Conservation (phyloP, 257 asterid genomes). For the Solanum piurae region DNA sequence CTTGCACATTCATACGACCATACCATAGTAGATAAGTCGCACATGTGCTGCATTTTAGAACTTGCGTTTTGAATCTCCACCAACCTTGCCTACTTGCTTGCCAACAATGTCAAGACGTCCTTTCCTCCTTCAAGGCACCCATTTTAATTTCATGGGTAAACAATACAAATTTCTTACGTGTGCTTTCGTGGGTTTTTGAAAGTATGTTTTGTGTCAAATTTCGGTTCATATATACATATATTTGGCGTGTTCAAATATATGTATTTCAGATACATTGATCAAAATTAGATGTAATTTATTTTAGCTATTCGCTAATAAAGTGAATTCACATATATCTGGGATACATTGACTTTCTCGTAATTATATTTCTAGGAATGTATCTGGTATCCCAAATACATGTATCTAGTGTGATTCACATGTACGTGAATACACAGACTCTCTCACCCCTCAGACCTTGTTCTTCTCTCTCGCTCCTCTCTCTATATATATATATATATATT, state of each 20-base stretch:
- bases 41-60: background rate
- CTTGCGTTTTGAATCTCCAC: background rate
- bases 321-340: background rate
- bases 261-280: no score
- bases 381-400: background rate
- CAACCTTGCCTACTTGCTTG: background rate
- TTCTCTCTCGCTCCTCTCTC: background rate
- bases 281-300: no score
- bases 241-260: no score
- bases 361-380: background rate
- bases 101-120: no score
- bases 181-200: no score
- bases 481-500: no score
- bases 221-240: no score
- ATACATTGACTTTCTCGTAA: background rate
- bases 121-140: no score
- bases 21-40: background rate
- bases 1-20: background rate
- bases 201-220: background rate
- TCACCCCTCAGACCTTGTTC: background rate
- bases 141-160: no score
- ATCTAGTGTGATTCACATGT: background rate
- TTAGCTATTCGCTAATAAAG: background rate
- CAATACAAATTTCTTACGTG: no score
- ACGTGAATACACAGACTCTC: background rate